These are phyloP conservation scores for Raphanus raphanistrum DNA, from an alignment of 345 rosid species.

Conservation along the genomic window DNA sequence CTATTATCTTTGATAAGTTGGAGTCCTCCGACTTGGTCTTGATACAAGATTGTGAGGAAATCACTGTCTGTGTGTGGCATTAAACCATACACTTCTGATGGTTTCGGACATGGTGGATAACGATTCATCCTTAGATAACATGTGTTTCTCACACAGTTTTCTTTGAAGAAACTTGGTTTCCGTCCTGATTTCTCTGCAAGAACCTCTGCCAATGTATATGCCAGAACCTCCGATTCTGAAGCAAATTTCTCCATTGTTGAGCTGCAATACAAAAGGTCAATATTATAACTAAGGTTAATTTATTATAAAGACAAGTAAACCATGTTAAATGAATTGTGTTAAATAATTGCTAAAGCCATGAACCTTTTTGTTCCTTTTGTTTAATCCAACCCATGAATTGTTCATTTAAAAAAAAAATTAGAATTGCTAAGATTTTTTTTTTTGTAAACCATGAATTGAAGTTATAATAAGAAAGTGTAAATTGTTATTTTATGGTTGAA, in stretches of 20 bases:
- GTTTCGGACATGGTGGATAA: constrained; percentile 77
- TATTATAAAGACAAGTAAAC: neutral
- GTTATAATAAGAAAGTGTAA: neutral
- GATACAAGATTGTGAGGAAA: constrained; percentile 85
- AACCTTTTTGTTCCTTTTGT: neutral
- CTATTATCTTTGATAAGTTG: constrained; percentile 74
- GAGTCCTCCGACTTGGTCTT: constrained; percentile 90
- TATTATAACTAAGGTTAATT: neutral
- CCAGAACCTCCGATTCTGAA: constrained; percentile 57
- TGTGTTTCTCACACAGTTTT: constrained; percentile 67
- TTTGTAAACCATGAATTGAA: neutral
- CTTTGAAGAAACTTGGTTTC: constrained; percentile 54
- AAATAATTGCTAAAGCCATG: neutral
- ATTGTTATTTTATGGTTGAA: neutral
- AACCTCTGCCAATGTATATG: constrained; percentile 59
- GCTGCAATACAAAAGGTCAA: constrained; percentile 38
- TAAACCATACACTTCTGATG: constrained; percentile 58
- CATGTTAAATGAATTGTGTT: neutral
- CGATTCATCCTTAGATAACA: constrained; percentile 87
- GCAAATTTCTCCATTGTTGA: constrained; percentile 70
- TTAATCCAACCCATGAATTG: neutral
- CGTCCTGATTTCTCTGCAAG: constrained; percentile 68
- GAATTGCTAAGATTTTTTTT: neutral
- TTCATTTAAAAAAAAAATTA: neutral
- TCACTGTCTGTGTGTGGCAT: constrained; percentile 97